Evolutionary conservation across 352 stramenopile genomes (phyloP).

Genomic region (Pythium rishiriense): DNA sequence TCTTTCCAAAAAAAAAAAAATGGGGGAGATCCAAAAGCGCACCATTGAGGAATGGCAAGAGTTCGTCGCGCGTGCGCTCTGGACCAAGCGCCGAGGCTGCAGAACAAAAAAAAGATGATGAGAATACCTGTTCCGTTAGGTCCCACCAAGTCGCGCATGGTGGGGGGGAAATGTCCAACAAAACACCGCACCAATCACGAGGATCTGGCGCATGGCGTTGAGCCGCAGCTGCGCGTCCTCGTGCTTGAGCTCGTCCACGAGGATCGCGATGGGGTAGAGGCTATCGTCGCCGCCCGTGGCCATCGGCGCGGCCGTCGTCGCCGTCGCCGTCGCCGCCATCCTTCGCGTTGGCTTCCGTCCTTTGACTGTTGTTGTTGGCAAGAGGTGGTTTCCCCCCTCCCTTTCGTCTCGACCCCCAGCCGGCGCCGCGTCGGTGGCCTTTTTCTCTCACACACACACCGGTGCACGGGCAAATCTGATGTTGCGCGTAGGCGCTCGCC

Average conservation of each 20-base stretch:
- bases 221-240: slow-evolving; percentile 90
- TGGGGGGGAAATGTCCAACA: slow-evolving; percentile 4
- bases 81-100: slow-evolving; percentile 86
- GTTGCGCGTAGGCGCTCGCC: slow-evolving; percentile 4
- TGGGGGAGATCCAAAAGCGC: slow-evolving; percentile 7
- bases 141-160: neutral
- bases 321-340: slow-evolving; percentile 9
- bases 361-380: neutral
- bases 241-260: slow-evolving; percentile 93
- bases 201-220: slow-evolving; percentile 91
- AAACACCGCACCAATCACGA: slow-evolving; percentile 72
- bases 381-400: neutral
- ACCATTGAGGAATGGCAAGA: slow-evolving; percentile 98
- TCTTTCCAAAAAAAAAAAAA: neutral
- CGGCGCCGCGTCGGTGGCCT: slow-evolving; percentile 11
- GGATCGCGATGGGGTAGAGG: slow-evolving; percentile 87
- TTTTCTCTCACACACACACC: slow-evolving; percentile 26
- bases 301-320: neutral
- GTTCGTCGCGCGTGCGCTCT: slow-evolving; percentile 91
- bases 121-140: slow-evolving; percentile 2
- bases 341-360: neutral
- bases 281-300: slow-evolving; percentile 53
- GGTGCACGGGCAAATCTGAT: slow-evolving; percentile 7
- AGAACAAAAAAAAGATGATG: neutral
- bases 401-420: slow-evolving; percentile 6